Percentiles rank a stretch among this genome's conserved stretches.
phyloP scores from a whole-genome alignment of 73 alveolate genomes.

The Paramecium primaurelia region DNA sequence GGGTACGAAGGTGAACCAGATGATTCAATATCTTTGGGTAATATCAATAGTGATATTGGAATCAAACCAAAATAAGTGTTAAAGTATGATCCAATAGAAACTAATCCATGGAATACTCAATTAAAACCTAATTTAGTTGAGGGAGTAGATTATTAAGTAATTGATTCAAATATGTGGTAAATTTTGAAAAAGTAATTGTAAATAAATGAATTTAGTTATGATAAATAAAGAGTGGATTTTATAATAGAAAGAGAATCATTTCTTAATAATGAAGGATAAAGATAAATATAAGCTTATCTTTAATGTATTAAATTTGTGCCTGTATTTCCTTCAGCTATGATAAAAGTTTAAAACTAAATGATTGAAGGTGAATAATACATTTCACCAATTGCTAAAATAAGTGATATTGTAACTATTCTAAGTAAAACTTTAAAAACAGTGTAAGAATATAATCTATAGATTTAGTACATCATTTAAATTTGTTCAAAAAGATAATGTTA shows the following conservation, averaged over 20 bases:
- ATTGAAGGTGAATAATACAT: slow-evolving; percentile 15
- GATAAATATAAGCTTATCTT: background rate
- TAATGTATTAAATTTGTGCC: background rate
- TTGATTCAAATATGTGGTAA: background rate
- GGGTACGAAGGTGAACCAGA: background rate
- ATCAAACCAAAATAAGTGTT: background rate
- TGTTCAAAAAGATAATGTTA: background rate
- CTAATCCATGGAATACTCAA: slow-evolving; percentile 28
- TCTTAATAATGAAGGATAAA: background rate
- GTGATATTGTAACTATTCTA: background rate
- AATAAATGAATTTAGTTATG: background rate
- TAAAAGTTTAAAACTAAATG: background rate
- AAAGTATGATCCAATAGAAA: background rate
- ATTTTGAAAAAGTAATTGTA: background rate
- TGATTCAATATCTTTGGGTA: background rate
- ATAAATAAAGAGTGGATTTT: background rate
- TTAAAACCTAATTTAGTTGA: background rate
- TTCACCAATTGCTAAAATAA: background rate
- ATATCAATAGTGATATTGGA: slow-evolving; percentile 13
- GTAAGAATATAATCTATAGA: background rate
- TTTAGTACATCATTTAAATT: background rate
- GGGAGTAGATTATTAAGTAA: background rate
- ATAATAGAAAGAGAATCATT: background rate
- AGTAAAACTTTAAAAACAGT: slow-evolving; percentile 4
- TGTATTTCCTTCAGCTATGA: background rate